Evolutionary conservation across 2,329 filamentous ascomycete genomes (phyloP).

Genomic region (Fusarium keratoplasticum): DNA sequence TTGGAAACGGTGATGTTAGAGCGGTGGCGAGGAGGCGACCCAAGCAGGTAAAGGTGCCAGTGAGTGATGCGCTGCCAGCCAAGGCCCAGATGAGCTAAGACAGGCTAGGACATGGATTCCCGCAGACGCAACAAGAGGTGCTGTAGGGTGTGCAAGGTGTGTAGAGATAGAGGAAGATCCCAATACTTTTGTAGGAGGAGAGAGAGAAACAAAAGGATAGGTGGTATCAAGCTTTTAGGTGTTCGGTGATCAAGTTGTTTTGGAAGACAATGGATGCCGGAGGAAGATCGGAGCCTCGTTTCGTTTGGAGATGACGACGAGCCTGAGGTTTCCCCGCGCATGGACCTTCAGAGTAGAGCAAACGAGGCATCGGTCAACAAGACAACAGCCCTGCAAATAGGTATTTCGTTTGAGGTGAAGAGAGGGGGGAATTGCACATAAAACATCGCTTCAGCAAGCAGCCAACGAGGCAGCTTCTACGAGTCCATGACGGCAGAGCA

Average conservation of each 20-base stretch:
- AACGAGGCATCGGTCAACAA: not conserved
- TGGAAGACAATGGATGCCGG: conserved; percentile 41
- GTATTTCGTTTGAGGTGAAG: conserved; percentile 3
- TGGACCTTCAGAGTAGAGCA: not conserved
- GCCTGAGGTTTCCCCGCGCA: conserved; percentile 20
- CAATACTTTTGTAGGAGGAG: not conserved
- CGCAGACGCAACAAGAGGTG: not conserved
- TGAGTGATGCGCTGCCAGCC: conserved; percentile 27
- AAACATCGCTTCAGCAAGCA: not conserved
- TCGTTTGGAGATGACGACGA: conserved; percentile 15
- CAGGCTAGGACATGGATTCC: conserved; percentile 3
- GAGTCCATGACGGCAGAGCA: conserved; percentile 13
- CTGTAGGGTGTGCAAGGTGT: not conserved
- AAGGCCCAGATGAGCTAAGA: conserved; percentile 15
- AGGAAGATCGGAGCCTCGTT: conserved; percentile 34
- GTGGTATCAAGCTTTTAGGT: not conserved
- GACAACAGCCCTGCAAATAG: not conserved
- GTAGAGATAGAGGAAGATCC: not conserved
- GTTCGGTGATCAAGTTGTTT: not conserved
- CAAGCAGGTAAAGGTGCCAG: conserved; percentile 24
- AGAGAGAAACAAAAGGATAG: not conserved
- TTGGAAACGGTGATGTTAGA: conserved; percentile 24
- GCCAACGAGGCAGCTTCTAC: conserved; percentile 14
- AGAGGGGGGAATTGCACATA: conserved; percentile 6
- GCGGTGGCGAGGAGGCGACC: conserved; percentile 34